Base-by-base conservation (phyloP, 352 stramenopile genomes). In the Discostella stelligera region DNA sequence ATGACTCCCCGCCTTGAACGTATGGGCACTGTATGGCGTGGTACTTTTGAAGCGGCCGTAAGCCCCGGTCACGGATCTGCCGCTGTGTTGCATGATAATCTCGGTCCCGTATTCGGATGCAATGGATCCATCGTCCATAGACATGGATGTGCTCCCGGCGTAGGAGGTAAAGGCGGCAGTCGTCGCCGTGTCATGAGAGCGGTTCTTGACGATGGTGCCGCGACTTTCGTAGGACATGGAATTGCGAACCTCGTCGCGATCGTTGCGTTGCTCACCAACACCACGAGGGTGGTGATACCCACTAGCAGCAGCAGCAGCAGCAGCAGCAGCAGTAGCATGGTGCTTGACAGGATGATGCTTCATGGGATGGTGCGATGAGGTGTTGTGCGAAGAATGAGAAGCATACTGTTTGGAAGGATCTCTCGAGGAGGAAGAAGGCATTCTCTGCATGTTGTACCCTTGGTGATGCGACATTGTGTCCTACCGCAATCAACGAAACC, bases 1-100 rank as follows among this genome's bases (percentile, higher is more conserved):
- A 52, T 91, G 78, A 73, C 89, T 91, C 4, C 86, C 89, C 16
- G 86, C 84, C 53, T 88, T 89, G 63, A 93, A 93, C 1, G 83
- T 89, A 71, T 93, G 88, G 37, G 76, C 80, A 27, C 71, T 85
- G 66, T 92, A 93, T 6, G 76, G 76, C 39, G 65, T 74, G 41
- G 52, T 54, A 30, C 64, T 74, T 39, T 82, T 82, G 74, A 82
- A 82, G 11, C 74, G 32, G 20, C 41, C 27, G 49, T 77, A 77
- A 0, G 49, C 18, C 2, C 64, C 65, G 39, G 61, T n/a, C 46
- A 39, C 56, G 0, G 73, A 75, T 55, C 76, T 72, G 46, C 69
- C 66, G 32, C 60, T 71, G 37, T 67, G 49, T 14, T 48, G 69
- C 76, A 83, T 83, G 49, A 77, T 70, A 11, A 83, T 77, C 53